A percentile compares a stretch with the other conserved stretches of the same genome.
Conservation (phyloP, 495 filamentous ascomycete genomes). For the Penicillium fimorum region DNA sequence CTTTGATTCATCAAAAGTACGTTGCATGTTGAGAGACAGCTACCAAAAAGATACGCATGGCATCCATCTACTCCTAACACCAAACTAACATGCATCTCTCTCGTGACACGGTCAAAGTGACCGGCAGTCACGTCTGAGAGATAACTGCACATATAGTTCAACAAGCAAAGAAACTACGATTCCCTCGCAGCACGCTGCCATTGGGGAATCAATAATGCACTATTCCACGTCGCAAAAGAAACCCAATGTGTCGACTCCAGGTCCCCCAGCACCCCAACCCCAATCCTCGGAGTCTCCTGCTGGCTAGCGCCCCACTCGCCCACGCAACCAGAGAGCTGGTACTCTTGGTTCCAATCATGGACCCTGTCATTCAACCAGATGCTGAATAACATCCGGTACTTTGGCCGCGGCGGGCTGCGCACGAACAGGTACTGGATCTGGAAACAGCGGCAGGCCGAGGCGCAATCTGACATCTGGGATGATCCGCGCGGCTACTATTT, state of each 20-base stretch:
- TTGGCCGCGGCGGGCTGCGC: conserved; percentile 58
- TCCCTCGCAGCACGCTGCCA: conserved; percentile 58
- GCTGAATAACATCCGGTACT: conserved; percentile 54
- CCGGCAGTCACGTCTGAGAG: conserved; percentile 17
- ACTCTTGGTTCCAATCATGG: conserved; percentile 53
- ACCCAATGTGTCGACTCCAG: conserved; percentile 7
- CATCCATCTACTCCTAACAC: neutral
- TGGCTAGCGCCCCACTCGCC: conserved; percentile 56
- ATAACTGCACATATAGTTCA: conserved; percentile 37
- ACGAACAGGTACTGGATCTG: conserved; percentile 64
- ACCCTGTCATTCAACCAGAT: conserved; percentile 56
- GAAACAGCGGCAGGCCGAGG: conserved; percentile 58
- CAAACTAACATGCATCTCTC: conserved; percentile 21
- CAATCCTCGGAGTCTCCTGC: conserved; percentile 62
- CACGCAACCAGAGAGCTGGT: conserved; percentile 50
- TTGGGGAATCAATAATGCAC: conserved; percentile 64
- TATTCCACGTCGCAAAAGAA: conserved; percentile 64
- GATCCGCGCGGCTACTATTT: conserved; percentile 64
- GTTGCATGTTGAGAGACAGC: conserved; percentile 20
- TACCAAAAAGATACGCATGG: neutral
- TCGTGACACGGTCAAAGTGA: conserved; percentile 21
- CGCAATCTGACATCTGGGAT: conserved; percentile 57
- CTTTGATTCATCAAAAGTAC: conserved; percentile 52
- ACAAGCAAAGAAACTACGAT: conserved; percentile 50
- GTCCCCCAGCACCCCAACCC: conserved; percentile 18